Base-by-base conservation (phyloP, 331 rosid species). In the Quercus phellos region DNA sequence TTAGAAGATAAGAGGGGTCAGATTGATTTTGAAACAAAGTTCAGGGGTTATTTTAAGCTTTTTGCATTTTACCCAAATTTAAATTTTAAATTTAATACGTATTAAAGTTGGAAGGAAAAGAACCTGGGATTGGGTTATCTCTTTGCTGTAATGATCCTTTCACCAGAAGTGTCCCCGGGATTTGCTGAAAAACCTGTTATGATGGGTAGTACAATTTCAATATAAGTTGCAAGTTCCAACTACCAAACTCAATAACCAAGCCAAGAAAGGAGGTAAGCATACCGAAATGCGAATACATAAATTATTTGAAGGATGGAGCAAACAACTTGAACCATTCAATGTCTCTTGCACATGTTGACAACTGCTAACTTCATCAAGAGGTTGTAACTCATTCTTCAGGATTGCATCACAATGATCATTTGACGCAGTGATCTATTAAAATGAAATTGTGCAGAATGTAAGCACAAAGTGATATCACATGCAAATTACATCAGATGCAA, bases 181-280 rank as follows among this genome's bases (percentile, higher is more conserved):
- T 85, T 83, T 93, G 96, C 86, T 90, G 98, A 85, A 90, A 89
- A 74, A 93, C 92, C 94, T 94, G 84, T 17, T 59, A 60, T 51
- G 69, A 79, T 42, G 16, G 34, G 51, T 2, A 35, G 46, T 27
- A 32, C 43, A 68, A 14, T 63, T 60, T 73, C 73, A 76, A 72
- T 35, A 18, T 50, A 68, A 73, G 21, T 70, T 77, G 55, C 54
- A 24, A 73, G 21, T 67, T 77, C 60, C 59, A 19, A 82, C 12
- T 51, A 70, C 59, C 75, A 64, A 80, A 24, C 55, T 75, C 73
- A 85, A 53, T 26, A 59, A 67, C 73, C 53, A 87, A 75, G 34
- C 55, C 63, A 73, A 32, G 16, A 4, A 70, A 80, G 69, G 46
- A 75, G 50, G 43, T 11, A 67, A 68, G 29, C 85, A 59, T 87